A percentile compares a stretch with the other conserved stretches of the same genome.
Conservation (phyloP, 139 green algal genomes). For the Closterium sp. region DNA sequence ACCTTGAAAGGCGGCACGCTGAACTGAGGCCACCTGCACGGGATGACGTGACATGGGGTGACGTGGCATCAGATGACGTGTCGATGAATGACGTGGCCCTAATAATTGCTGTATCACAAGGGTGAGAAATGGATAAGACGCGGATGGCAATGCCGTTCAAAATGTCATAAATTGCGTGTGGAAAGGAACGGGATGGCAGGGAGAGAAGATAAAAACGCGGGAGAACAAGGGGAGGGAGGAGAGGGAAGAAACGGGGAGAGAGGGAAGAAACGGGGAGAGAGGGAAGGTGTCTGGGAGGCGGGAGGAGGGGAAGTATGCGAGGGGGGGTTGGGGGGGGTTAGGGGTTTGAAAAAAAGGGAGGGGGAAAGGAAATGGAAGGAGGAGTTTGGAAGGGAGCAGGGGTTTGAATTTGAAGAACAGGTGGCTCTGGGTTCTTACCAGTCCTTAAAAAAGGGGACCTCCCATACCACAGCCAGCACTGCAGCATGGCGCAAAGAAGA, state of each 20-base stretch:
- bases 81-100: no score
- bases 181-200: no score
- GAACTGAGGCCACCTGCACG: slow-evolving; percentile 36
- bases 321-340: no score
- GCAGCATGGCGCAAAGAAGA: background rate
- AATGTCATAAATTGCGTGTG: no score
- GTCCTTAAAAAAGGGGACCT: slow-evolving; percentile 31
- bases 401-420: background rate
- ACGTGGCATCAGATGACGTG: background rate
- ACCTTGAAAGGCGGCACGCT: slow-evolving; percentile 41
- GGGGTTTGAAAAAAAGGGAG: no score
- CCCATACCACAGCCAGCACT: slow-evolving; percentile 22
- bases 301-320: background rate
- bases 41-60: background rate
- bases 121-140: background rate
- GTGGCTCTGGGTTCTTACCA: slow-evolving; percentile 9
- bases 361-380: background rate
- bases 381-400: background rate
- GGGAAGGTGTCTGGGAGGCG: background rate
- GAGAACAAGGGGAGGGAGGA: background rate
- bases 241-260: background rate
- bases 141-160: no score
- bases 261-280: background rate
- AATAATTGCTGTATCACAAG: no score
- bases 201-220: no score